These are phyloP conservation scores for Blastobotrys terrestris DNA, from an alignment of 805 yeast genomes.

Conservation along the genomic window DNA sequence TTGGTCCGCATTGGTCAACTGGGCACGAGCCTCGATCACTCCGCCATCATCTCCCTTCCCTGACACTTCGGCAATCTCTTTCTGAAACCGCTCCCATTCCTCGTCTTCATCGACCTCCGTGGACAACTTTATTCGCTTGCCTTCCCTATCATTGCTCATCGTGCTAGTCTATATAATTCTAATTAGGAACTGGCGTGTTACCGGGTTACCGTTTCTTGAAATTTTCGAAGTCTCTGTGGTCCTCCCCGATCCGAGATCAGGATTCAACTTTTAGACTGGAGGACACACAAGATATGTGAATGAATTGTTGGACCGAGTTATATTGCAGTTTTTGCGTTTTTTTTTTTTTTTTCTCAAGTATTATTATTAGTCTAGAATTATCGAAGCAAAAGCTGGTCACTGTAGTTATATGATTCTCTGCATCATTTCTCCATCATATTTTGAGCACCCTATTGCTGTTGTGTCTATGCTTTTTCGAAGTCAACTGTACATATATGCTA, in stretches of 20 bases:
- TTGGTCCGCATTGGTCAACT: background rate
- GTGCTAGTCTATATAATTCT: constrained; percentile 39
- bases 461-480: no score
- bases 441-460: no score
- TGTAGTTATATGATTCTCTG: no score
- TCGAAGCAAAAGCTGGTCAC: no score
- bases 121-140: constrained; percentile 34
- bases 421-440: no score
- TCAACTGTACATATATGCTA: no score
- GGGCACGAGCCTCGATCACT: constrained; percentile 6
- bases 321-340: no score
- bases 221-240: constrained; percentile 8
- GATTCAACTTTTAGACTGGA: constrained; percentile 12
- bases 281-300: no score
- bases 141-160: constrained; percentile 32
- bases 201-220: background rate
- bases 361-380: no score
- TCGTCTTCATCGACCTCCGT: constrained; percentile 6
- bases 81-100: constrained; percentile 12
- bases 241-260: constrained; percentile 38
- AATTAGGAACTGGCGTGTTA: background rate
- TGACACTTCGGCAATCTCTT: constrained; percentile 3
- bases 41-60: background rate
- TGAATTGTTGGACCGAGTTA: no score
- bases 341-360: no score